Evolutionary conservation across 345 rosid genomes (phyloP).

Genomic region (Camelina hispida): DNA sequence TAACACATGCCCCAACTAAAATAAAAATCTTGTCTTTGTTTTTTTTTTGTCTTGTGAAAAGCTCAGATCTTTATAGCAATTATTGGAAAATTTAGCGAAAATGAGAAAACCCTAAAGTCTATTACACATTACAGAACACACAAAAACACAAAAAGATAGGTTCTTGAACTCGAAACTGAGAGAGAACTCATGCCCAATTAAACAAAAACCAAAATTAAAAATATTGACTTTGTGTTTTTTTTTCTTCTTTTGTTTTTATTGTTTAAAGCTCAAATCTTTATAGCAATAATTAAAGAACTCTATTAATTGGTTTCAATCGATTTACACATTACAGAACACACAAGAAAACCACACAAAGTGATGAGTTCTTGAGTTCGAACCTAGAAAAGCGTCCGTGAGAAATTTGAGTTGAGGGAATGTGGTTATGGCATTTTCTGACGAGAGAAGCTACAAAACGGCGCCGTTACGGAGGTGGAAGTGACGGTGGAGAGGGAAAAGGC

Average conservation of each 20-base stretch:
- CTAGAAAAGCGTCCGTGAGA: conserved; percentile 45
- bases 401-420: conserved; percentile 30
- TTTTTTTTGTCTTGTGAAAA: conserved; percentile 30
- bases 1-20: conserved; percentile 27
- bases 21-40: background rate
- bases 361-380: conserved; percentile 36
- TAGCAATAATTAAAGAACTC: conserved; percentile 17
- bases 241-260: background rate
- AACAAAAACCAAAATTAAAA: background rate
- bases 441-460: conserved; percentile 44
- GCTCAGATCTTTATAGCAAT: conserved; percentile 33
- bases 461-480: conserved; percentile 40
- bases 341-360: background rate
- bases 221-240: background rate
- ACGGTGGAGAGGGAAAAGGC: conserved; percentile 35
- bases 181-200: conserved; percentile 22
- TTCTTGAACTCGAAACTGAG: conserved; percentile 21
- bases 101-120: background rate
- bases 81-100: background rate
- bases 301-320: background rate
- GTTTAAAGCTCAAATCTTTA: conserved; percentile 39
- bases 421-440: conserved; percentile 15
- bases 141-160: conserved; percentile 11
- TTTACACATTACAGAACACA: background rate
- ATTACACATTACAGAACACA: background rate